phyloP scores from a whole-genome alignment of 768 basidiomycete genomes.

The Tricholoma flavovirens region DNA sequence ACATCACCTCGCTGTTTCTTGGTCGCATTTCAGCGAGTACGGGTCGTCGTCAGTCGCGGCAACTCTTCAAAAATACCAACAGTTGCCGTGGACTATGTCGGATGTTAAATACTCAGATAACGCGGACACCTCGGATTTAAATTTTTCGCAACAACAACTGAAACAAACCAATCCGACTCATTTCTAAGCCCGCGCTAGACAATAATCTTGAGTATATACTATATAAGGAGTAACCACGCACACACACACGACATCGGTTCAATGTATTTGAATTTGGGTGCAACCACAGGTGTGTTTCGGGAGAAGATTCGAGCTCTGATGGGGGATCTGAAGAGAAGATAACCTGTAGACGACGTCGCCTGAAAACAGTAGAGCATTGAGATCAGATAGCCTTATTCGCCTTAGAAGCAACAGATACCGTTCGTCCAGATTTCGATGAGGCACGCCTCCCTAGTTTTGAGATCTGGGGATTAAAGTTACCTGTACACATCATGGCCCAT shows the following conservation, averaged over 20 bases:
- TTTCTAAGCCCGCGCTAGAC: too few species aligned
- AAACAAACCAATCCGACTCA: not conserved
- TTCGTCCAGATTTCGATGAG: not conserved
- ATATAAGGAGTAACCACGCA: too few species aligned
- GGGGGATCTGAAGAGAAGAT: constrained; percentile 3
- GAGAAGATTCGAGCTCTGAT: constrained; percentile 1
- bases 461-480: constrained; percentile 1
- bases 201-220: not conserved
- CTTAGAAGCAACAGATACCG: not conserved
- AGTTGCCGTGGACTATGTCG: not conserved
- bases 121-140: constrained; percentile 19
- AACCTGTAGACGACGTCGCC: not conserved
- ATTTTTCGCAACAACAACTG: not conserved
- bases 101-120: not conserved
- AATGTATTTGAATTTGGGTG: not conserved
- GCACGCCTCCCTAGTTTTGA: not conserved
- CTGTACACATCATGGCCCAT: not conserved
- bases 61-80: not conserved
- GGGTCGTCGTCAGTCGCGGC: not conserved
- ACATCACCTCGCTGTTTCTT: constrained; percentile 6
- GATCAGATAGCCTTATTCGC: constrained; percentile 1
- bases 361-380: not conserved
- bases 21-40: not conserved
- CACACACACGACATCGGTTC: not conserved
- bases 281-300: not conserved